Evolutionary conservation across 495 filamentous ascomycete genomes (phyloP), one percentile per base, ranked within the genome.

Genomic region (Rhypophila decipiens): DNA sequence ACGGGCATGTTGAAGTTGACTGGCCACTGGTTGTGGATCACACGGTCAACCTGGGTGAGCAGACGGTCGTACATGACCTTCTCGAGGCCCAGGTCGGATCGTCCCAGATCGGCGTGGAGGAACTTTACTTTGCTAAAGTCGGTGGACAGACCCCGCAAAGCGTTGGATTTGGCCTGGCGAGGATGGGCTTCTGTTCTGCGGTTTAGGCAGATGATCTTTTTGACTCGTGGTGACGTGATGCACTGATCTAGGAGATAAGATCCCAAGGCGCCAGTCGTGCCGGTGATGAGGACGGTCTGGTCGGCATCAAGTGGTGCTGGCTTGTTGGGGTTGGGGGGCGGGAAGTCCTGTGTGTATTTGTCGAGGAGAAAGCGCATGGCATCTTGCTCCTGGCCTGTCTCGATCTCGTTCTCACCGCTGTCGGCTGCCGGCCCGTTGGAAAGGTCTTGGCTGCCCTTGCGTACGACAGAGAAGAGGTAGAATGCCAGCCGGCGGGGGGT

Each of bases 21-120:
- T 0, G 70, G 72, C 81, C 80, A 85, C 35, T 77, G 74, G 59
- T 78, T 80, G 63, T 84, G 79, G 51, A 82, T 77, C 22, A 84
- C 64, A 15, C 71, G 69, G 37, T 68, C 78, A 34, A 56, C 71
- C 1, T 62, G 52, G 7, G 37, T 2, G 24, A 70, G 44, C 7
- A 82, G 47, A 12, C 59, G 34, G 1, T 61, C 49, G 58, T 73
- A 79, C 1, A 53, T 57, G 2, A 55, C 55, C 3, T 44, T 27
- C 5, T 41, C 43, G 4, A 83, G 63, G 5, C 75, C 76, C 24
- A 83, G 68, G 13, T 69, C 59, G 1, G 53, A 47, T 0, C 59
- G 57, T 3, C 69, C 72, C 37, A 82, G 58, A 44, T 80, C 71
- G 5, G 64, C 71, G 13, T 64, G 63, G 2, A 76, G 49, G 49